These are phyloP conservation scores for Geosmithia flava DNA, from an alignment of 2,329 filamentous ascomycete species.

Conservation along the genomic window DNA sequence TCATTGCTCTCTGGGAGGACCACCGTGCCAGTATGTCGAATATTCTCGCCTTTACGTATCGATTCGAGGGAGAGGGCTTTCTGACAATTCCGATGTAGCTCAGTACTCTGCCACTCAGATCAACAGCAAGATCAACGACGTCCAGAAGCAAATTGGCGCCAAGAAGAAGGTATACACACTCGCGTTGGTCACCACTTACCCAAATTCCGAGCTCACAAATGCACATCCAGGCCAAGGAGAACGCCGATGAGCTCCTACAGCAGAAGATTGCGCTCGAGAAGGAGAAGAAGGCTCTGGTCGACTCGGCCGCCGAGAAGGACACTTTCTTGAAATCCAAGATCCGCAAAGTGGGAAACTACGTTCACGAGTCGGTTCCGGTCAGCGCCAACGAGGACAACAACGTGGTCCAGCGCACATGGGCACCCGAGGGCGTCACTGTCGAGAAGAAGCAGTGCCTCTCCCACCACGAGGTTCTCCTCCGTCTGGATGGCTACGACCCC, in stretches of 20 bases:
- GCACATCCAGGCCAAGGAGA: slow-evolving; percentile 59
- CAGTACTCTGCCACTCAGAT: slow-evolving; percentile 72
- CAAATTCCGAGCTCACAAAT: not conserved
- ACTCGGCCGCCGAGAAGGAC: slow-evolving; percentile 65
- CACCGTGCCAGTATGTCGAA: slow-evolving; percentile 56
- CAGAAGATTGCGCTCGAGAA: slow-evolving; percentile 69
- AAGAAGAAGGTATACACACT: slow-evolving; percentile 64
- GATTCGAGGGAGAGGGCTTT: not conserved
- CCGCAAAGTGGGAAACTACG: slow-evolving; percentile 58
- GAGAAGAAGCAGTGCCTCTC: slow-evolving; percentile 72
- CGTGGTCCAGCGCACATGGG: slow-evolving; percentile 62
- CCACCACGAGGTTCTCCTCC: slow-evolving; percentile 85
- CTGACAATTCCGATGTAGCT: slow-evolving; percentile 19
- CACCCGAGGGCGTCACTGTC: slow-evolving; percentile 59
- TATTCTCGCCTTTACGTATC: not conserved
- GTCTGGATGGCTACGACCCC: slow-evolving; percentile 84
- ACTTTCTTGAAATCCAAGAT: slow-evolving; percentile 62
- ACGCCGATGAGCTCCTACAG: slow-evolving; percentile 66
- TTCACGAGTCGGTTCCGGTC: slow-evolving; percentile 77
- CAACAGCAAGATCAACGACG: slow-evolving; percentile 72
- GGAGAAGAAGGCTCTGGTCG: slow-evolving; percentile 69
- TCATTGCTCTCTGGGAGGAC: slow-evolving; percentile 78
- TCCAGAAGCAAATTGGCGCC: slow-evolving; percentile 79
- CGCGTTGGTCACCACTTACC: not conserved
- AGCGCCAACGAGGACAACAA: slow-evolving; percentile 88